A percentile compares a stretch with the other conserved stretches of the same genome.
Evolutionary conservation across 805 yeast species (phyloP).

Genomic region (Saccharomyces paradoxus): DNA sequence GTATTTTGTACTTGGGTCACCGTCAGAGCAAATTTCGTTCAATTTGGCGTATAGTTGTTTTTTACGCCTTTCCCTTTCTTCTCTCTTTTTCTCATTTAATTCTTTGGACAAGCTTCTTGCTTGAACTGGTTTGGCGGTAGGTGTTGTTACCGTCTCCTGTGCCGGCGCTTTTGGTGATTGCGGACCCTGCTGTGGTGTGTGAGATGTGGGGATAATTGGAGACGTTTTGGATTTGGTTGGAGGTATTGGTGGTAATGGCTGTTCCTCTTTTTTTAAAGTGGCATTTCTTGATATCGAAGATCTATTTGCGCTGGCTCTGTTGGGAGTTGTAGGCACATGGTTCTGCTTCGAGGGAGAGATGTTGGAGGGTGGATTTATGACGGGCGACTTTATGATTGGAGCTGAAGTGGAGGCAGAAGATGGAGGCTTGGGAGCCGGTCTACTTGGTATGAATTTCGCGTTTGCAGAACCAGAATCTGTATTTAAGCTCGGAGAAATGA

Average conservation of each 20-base stretch:
- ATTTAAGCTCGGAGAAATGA: slow-evolving; percentile 20
- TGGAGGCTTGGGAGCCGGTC: slow-evolving; percentile 64
- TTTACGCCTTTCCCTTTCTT: slow-evolving; percentile 65
- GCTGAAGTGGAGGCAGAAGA: slow-evolving; percentile 5
- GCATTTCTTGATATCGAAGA: slow-evolving; percentile 13
- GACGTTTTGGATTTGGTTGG: slow-evolving; percentile 1
- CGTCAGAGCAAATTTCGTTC: slow-evolving; percentile 68
- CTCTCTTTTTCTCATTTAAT: slow-evolving; percentile 55
- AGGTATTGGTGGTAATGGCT: slow-evolving; percentile 22
- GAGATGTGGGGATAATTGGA: background rate
- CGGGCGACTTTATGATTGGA: background rate
- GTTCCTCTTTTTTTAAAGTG: slow-evolving; percentile 17
- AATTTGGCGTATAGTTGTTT: slow-evolving; percentile 58
- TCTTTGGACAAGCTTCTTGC: slow-evolving; percentile 1
- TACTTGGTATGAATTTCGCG: slow-evolving; percentile 47
- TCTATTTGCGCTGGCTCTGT: slow-evolving; percentile 16
- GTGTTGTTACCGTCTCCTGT: background rate
- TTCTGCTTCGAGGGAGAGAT: slow-evolving; percentile 8
- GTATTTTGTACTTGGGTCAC: slow-evolving; percentile 72
- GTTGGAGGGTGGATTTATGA: slow-evolving; percentile 3
- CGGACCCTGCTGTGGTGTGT: background rate
- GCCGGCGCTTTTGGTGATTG: background rate
- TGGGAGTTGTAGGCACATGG: slow-evolving; percentile 5
- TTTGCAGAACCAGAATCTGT: slow-evolving; percentile 2
- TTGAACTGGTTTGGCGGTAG: background rate